phyloP scores from a whole-genome alignment of 169 alveolate species.

The Babesia bigemina region DNA sequence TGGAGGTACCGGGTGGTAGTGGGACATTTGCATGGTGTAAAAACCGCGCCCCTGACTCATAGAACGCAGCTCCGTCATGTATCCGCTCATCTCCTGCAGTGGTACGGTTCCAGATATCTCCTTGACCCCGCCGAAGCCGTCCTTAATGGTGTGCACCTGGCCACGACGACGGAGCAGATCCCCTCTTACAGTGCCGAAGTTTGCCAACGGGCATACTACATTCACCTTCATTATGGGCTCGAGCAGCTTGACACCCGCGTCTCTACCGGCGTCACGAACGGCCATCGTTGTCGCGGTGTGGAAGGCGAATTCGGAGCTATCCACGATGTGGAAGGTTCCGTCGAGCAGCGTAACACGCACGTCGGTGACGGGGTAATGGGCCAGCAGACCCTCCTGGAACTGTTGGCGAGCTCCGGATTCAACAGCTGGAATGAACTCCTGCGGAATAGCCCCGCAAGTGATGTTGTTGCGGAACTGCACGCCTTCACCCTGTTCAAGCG shows the following conservation, averaged over 20 bases:
- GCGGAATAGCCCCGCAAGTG: constrained; percentile 85
- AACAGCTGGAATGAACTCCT: constrained; percentile 82
- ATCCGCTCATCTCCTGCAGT: constrained; percentile 82
- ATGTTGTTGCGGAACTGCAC: constrained; percentile 77
- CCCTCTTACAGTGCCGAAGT: constrained; percentile 76
- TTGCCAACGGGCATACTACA: constrained; percentile 78
- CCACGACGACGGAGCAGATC: constrained; percentile 78
- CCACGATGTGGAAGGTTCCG: constrained; percentile 87
- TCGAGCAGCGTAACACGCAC: constrained; percentile 79
- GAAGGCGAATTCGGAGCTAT: constrained; percentile 87
- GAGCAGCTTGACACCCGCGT: constrained; percentile 78
- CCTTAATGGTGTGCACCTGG: constrained; percentile 57
- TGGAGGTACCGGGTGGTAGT: constrained; percentile 77
- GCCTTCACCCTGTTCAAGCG: constrained; percentile 81
- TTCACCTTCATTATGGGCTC: constrained; percentile 90
- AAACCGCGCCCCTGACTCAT: constrained; percentile 85
- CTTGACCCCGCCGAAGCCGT: constrained; percentile 64
- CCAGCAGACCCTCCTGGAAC: constrained; percentile 78
- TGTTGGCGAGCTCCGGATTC: constrained; percentile 80
- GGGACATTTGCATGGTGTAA: constrained; percentile 81
- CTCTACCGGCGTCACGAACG: constrained; percentile 81
- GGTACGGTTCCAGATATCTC: constrained; percentile 77
- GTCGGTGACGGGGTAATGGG: constrained; percentile 83
- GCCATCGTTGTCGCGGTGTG: constrained; percentile 85
- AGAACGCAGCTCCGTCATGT: constrained; percentile 82